Percentiles rank a stretch among this genome's conserved stretches.
Evolutionary conservation across 768 basidiomycete genomes (phyloP).

Genomic region (Kwoniella europaea): DNA sequence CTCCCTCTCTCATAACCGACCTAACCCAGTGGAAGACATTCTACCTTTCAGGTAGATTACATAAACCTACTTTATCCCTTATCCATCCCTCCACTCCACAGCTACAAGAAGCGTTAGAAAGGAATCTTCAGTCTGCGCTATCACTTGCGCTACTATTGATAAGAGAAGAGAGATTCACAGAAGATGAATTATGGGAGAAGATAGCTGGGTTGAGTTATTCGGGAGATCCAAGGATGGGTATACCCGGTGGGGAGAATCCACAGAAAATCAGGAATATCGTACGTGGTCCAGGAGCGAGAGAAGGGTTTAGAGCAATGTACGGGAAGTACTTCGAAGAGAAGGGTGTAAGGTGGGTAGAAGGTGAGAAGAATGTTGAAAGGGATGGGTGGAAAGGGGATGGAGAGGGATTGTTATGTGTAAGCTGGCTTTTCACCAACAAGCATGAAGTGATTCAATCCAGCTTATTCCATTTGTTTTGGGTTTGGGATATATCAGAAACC

Average conservation of each 20-base stretch:
- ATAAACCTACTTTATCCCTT: slow-evolving; percentile 71
- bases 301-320: slow-evolving; percentile 87
- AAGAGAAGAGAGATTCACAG: slow-evolving; percentile 76
- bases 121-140: slow-evolving; percentile 88
- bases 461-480: not conserved
- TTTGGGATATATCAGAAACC: slow-evolving; percentile 66
- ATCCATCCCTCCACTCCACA: not conserved
- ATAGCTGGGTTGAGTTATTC: slow-evolving; percentile 84
- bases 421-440: not conserved
- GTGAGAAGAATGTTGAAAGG: slow-evolving; percentile 8
- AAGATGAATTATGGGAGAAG: slow-evolving; percentile 78
- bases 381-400: slow-evolving; percentile 33
- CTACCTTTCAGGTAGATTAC: slow-evolving; percentile 94
- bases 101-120: slow-evolving; percentile 83
- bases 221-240: slow-evolving; percentile 77
- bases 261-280: slow-evolving; percentile 95
- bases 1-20: slow-evolving; percentile 86
- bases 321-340: slow-evolving; percentile 62
- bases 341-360: slow-evolving; percentile 58
- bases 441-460: not conserved
- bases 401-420: slow-evolving; percentile 30
- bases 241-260: slow-evolving; percentile 91
- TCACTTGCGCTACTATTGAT: slow-evolving; percentile 81
- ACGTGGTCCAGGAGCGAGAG: slow-evolving; percentile 66
- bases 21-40: slow-evolving; percentile 89